Evolutionary conservation across 1,284 basidiomycete genomes (phyloP).

Genomic region (Ganoderma resinaceum): DNA sequence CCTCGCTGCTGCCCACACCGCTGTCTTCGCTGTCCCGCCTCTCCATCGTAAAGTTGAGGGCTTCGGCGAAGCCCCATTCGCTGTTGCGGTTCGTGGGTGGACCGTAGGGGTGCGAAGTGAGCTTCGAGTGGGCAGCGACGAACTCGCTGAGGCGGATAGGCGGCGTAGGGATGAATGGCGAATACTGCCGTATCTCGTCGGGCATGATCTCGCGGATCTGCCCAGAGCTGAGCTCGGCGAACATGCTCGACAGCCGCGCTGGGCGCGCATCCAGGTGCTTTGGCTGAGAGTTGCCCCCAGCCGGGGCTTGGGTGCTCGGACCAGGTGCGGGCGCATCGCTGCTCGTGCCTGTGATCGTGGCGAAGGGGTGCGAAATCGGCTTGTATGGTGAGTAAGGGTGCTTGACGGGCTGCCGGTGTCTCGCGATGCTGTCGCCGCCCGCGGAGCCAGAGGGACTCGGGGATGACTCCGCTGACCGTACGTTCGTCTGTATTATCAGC

Average conservation of each 20-base stretch:
- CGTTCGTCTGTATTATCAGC: slow-evolving; percentile 16
- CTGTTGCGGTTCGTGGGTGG: slow-evolving; percentile 36
- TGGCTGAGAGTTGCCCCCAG: neutral
- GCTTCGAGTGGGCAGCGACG: slow-evolving; percentile 7
- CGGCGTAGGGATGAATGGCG: slow-evolving; percentile 47
- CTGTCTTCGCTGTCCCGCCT: slow-evolving; percentile 50
- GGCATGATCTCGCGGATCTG: slow-evolving; percentile 59
- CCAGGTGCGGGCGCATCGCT: slow-evolving; percentile 7
- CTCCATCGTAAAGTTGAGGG: slow-evolving; percentile 38
- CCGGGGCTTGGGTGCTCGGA: neutral
- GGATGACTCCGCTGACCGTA: slow-evolving; percentile 10
- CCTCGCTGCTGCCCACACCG: slow-evolving; percentile 55
- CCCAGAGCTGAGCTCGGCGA: slow-evolving; percentile 56
- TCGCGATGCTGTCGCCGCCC: slow-evolving; percentile 47
- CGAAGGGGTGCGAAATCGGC: slow-evolving; percentile 44
- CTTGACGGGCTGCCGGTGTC: slow-evolving; percentile 55
- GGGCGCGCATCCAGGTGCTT: slow-evolving; percentile 43
- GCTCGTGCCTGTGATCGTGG: slow-evolving; percentile 25
- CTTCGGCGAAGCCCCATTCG: slow-evolving; percentile 43
- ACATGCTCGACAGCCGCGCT: slow-evolving; percentile 52
- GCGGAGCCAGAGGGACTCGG: slow-evolving; percentile 19
- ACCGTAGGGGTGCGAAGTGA: slow-evolving; percentile 37
- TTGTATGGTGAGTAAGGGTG: slow-evolving; percentile 51
- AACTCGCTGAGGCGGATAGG: slow-evolving; percentile 25
- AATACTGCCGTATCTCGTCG: slow-evolving; percentile 60